Evolutionary conservation across 2,329 filamentous ascomycete genomes (phyloP).

Genomic region (Aspergillus aculeatinus): DNA sequence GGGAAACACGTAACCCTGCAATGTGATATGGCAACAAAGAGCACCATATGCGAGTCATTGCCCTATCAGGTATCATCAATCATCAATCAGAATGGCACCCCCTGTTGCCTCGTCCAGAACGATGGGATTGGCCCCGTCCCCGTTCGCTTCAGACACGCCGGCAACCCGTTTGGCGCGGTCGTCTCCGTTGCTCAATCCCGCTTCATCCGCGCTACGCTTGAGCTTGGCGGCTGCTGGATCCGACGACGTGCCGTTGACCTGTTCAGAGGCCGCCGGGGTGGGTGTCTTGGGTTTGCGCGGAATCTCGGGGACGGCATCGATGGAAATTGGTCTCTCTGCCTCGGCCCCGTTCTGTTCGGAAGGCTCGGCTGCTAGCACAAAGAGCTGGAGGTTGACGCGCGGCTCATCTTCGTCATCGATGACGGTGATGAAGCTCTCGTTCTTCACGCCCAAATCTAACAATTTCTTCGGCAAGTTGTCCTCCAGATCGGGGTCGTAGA

Average conservation of each 20-base stretch:
- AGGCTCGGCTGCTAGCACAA: conserved; percentile 38
- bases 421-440: conserved; percentile 75
- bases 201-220: conserved; percentile 49
- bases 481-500: conserved; percentile 87
- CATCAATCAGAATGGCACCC: conserved; percentile 65
- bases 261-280: conserved; percentile 30
- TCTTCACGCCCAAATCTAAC: conserved; percentile 69
- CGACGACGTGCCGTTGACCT: conserved; percentile 24
- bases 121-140: conserved; percentile 39
- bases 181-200: conserved; percentile 34
- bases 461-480: conserved; percentile 82
- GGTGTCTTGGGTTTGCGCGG: conserved; percentile 47
- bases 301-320: conserved; percentile 46
- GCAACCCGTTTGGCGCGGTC: conserved; percentile 45
- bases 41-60: background rate
- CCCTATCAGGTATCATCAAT: conserved; percentile 9
- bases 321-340: conserved; percentile 41
- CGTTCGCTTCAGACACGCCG: conserved; percentile 40
- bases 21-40: background rate
- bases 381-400: conserved; percentile 75
- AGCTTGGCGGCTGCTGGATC: conserved; percentile 32
- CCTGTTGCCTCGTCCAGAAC: conserved; percentile 52
- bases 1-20: background rate
- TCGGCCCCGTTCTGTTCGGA: background rate
- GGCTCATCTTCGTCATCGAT: conserved; percentile 74